phyloP scores from a whole-genome alignment of 2,329 filamentous ascomycete species.

The Botryosphaeria dothidea region DNA sequence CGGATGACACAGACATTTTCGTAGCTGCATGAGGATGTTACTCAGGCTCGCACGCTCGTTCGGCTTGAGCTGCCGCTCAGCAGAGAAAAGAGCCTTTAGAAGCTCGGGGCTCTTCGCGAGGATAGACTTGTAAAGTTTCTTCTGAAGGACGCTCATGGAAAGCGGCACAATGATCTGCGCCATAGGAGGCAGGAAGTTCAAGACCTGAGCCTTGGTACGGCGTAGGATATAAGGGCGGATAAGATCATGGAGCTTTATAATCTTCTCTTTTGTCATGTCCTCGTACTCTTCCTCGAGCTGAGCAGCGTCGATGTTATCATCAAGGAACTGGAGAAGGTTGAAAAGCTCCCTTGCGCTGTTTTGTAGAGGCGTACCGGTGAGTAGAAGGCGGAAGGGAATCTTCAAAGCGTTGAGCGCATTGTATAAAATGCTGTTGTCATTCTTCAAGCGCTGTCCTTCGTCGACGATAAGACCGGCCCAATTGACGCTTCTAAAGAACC shows the following conservation, averaged over 20 bases:
- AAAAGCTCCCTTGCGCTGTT: constrained; percentile 96
- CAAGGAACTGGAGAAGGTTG: constrained; percentile 93
- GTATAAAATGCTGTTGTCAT: constrained; percentile 84
- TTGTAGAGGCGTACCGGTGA: constrained; percentile 88
- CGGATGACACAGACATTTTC: constrained; percentile 93
- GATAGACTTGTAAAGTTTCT: constrained; percentile 92
- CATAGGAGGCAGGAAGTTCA: constrained; percentile 91
- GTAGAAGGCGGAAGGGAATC: constrained; percentile 78
- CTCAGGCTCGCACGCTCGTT: constrained; percentile 78
- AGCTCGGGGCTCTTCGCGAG: constrained; percentile 86
- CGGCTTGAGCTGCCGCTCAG: constrained; percentile 59
- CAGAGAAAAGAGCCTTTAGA: constrained; percentile 80
- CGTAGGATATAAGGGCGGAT: constrained; percentile 73
- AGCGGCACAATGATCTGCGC: constrained; percentile 93
- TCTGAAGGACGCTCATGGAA: constrained; percentile 92
- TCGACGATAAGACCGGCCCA: constrained; percentile 93
- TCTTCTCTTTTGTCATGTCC: constrained; percentile 79
- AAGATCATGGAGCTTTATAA: constrained; percentile 76
- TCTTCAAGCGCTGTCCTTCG: constrained; percentile 94
- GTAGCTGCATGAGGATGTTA: constrained; percentile 93
- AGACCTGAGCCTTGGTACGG: constrained; percentile 85
- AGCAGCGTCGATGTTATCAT: constrained; percentile 69
- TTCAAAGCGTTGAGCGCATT: constrained; percentile 69
- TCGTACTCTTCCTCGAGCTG: constrained; percentile 73
- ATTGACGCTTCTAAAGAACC: constrained; percentile 67